Percentiles rank a stretch among this genome's conserved stretches.
Evolutionary conservation across 345 rosid genomes (phyloP).

Genomic region (Gossypium thurberi): DNA sequence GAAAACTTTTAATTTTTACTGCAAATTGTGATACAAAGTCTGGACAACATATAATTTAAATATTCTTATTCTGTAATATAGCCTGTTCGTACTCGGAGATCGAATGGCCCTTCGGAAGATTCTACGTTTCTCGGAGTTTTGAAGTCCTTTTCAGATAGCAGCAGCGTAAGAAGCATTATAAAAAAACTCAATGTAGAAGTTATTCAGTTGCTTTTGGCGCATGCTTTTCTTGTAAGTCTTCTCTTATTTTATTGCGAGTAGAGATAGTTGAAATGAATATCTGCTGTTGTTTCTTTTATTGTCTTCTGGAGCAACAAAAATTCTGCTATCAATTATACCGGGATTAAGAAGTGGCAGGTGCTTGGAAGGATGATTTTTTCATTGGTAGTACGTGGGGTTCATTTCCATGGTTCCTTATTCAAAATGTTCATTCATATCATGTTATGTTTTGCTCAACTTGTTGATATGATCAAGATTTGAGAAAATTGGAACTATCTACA

Average conservation of each 20-base stretch:
- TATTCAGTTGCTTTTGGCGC: conserved; percentile 72
- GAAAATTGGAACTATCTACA: not conserved
- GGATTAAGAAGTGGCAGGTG: not conserved
- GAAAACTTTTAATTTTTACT: conserved; percentile 3
- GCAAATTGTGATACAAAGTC: not conserved
- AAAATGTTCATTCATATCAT: not conserved
- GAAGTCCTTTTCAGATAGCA: conserved; percentile 41
- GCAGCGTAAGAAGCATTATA: conserved; percentile 34
- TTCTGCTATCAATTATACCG: not conserved
- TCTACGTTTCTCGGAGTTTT: conserved; percentile 46
- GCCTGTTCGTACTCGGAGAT: conserved; percentile 72
- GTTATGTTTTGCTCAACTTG: not conserved
- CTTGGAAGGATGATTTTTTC: not conserved
- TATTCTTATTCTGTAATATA: conserved; percentile 29
- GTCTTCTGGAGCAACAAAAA: not conserved
- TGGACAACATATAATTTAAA: not conserved
- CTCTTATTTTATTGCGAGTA: not conserved
- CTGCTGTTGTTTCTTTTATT: not conserved
- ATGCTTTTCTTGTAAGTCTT: conserved; percentile 63
- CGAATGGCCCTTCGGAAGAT: conserved; percentile 31
- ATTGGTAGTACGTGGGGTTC: not conserved
- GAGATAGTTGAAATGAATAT: not conserved
- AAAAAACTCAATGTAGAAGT: conserved; percentile 48
- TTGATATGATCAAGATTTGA: not conserved
- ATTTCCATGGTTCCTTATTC: not conserved